Base-by-base conservation (phyloP, 257 asterid genomes). In the Eustoma russellianum region DNA sequence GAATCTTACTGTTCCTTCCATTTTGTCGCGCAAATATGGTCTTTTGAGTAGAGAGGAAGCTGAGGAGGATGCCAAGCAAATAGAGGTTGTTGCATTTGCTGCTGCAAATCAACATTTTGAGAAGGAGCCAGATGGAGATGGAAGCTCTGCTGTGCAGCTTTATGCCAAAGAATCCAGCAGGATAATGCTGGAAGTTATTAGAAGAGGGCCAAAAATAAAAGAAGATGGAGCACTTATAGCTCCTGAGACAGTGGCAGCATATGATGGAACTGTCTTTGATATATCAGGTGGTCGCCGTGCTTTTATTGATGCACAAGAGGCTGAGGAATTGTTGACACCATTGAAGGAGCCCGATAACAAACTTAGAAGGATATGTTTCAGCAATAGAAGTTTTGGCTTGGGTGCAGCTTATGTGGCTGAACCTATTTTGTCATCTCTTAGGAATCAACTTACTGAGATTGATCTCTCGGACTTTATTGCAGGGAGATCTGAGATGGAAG, bases 381-480 rank as follows among this genome's bases (percentile, higher is more conserved):
- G 98, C 69, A 90, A 90, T 57, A 77, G 95, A 48, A 86, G 96
- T 65, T 90, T 90, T 63, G 92, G 96, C 43, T 59, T 63, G 58
- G 95, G 83, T 69, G 95, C 98, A 6, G 96, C 96, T 4, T 68
- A 64, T 56, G 72, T 80, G 65, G 98, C 89, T 16, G 79, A 64
- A 70, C 80, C 94, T 17, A 70, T 84, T 69, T 61, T 90, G 66
- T 77, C 79, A 35, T 75, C 85, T 61, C 69, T 90, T 53, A 86
- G 76, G 69, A 70, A 77, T 60, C 91, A 83, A 61, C 60, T 90
- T 63, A 78, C 73, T 16, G 96, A 86, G 70, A 83, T 83, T 41
- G 98, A 90, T 67, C 80, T 90, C n/a, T 90, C 98, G 2, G 98
- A 86, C 76, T 73, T 90, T 53, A 74, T 90, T 8, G 94, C 95